These are phyloP conservation scores for Dictyostelium firmibasis DNA, from an alignment of 78 protist genomes.

Conservation along the genomic window DNA sequence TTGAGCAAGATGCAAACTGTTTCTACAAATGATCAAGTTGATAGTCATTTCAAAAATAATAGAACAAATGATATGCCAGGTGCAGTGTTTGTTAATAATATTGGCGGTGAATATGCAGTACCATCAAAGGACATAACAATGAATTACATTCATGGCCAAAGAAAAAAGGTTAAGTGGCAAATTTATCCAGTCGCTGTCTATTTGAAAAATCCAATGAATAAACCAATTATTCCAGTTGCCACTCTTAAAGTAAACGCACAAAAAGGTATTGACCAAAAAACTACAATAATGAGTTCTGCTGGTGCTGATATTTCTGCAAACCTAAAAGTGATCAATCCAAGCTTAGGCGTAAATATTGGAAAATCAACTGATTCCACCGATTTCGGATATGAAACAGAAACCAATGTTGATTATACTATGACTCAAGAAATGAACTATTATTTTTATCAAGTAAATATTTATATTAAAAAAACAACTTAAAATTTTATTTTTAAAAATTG, in stretches of 20 bases:
- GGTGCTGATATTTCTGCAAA: background rate
- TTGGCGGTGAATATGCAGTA: background rate
- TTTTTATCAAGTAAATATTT: background rate
- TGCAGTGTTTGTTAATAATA: background rate
- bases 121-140: background rate
- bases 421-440: background rate
- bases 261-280: background rate
- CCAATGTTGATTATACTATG: background rate
- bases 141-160: background rate
- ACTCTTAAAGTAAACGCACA: background rate
- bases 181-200: background rate
- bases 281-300: background rate
- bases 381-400: background rate
- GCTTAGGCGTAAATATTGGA: background rate
- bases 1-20: background rate
- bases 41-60: background rate
- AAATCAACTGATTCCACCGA: background rate
- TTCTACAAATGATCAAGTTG: background rate
- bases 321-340: background rate
- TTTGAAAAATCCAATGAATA: background rate
- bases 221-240: background rate
- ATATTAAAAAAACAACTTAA: no score
- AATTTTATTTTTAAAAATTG: no score
- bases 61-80: background rate
- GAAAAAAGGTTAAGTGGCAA: background rate